Conservation (phyloP, 371 early-diverging fungal species). For the Phascolomyces articulosus region DNA sequence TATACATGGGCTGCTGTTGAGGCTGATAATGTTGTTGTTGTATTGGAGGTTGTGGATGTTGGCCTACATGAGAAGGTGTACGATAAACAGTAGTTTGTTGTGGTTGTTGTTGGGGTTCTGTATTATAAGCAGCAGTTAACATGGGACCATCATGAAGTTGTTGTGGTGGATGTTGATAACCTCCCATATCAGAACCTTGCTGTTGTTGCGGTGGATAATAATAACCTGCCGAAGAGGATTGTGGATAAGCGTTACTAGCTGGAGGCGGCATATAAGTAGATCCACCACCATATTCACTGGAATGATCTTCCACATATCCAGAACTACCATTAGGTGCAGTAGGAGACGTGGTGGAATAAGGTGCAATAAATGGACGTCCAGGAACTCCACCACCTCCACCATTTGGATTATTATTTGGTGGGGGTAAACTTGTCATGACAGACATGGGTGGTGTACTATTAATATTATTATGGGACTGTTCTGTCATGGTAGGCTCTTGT, state of each 20-base stretch:
- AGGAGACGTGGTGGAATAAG: neutral
- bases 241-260: neutral
- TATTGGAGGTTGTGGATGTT: neutral
- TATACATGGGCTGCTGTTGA: conserved; percentile 1
- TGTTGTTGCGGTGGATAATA: conserved; percentile 6
- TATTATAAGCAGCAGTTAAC: conserved; percentile 10
- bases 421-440: conserved; percentile 2
- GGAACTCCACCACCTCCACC: too few relatives aligned
- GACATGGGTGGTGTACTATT: conserved; percentile 2
- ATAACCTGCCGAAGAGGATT: neutral
- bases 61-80: conserved; percentile 9
- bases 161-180: conserved; percentile 2
- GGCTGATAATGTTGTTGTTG: conserved; percentile 1
- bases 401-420: neutral
- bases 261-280: too few relatives aligned
- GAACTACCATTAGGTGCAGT: too few relatives aligned
- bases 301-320: neutral
- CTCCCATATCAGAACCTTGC: neutral
- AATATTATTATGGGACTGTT: neutral
- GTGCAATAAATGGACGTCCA: conserved; percentile 2
- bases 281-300: neutral
- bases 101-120: neutral
- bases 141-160: neutral
- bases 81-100: conserved; percentile 9
- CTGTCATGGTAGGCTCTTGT: neutral